A percentile compares a stretch with the other conserved stretches of the same genome.
Evolutionary conservation across 257 asterid genomes (phyloP).

Genomic region (Mentha longifolia): DNA sequence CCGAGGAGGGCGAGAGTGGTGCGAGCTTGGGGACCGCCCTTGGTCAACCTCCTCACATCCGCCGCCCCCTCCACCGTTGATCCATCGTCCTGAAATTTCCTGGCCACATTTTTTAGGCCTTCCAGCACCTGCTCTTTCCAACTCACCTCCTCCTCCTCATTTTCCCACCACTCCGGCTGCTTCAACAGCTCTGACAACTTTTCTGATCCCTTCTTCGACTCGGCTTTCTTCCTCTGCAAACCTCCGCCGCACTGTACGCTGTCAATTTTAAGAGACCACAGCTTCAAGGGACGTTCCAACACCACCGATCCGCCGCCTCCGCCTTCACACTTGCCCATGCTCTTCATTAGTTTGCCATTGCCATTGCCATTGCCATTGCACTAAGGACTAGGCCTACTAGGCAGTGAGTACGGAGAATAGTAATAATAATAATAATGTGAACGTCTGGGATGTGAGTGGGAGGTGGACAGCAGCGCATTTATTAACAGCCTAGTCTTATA

Average conservation of each 20-base stretch:
- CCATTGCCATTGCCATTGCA: not conserved
- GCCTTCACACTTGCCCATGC: slow-evolving; percentile 53
- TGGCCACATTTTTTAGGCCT: slow-evolving; percentile 58
- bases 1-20: slow-evolving; percentile 78
- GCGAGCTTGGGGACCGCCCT: slow-evolving; percentile 64
- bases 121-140: slow-evolving; percentile 61
- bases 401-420: too few relatives aligned
- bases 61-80: slow-evolving; percentile 60
- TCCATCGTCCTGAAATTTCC: slow-evolving; percentile 37
- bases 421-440: too few relatives aligned
- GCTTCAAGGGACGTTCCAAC: slow-evolving; percentile 66
- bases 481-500: not conserved
- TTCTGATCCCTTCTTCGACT: slow-evolving; percentile 49
- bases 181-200: slow-evolving; percentile 71
- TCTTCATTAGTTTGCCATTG: not conserved
- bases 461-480: slow-evolving; percentile 17
- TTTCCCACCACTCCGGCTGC: slow-evolving; percentile 67
- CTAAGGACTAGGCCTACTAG: too few relatives aligned
- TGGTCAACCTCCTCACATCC: slow-evolving; percentile 73
- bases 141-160: slow-evolving; percentile 56
- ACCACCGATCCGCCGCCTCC: slow-evolving; percentile 57
- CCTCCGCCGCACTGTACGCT: slow-evolving; percentile 71
- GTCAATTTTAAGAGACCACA: slow-evolving; percentile 69
- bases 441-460: too few relatives aligned
- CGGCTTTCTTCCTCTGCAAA: not conserved